Evolutionary conservation across 2,329 filamentous ascomycete genomes (phyloP).

Genomic region (Colletotrichum sp.): DNA sequence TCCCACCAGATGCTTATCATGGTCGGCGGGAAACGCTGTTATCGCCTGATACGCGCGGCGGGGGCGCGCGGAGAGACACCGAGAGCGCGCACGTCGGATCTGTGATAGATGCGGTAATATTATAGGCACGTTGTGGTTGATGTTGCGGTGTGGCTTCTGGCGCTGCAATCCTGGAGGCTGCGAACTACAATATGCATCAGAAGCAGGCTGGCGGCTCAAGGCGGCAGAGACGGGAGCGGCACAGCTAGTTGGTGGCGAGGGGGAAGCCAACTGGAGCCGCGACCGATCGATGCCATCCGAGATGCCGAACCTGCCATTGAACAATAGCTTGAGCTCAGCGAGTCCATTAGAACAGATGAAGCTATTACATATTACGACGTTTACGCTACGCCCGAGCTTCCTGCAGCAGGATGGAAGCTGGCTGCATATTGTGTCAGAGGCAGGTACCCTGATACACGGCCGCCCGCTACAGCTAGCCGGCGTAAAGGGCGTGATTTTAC

Average conservation of each 20-base stretch:
- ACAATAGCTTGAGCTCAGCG: neutral
- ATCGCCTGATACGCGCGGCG: neutral
- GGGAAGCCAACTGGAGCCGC: neutral
- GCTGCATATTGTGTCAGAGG: neutral
- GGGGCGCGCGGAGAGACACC: neutral
- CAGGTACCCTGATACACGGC: neutral
- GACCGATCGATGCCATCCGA: neutral
- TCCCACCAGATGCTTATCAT: neutral
- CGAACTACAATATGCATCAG: neutral
- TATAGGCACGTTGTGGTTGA: neutral
- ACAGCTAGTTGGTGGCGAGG: neutral
- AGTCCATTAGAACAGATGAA: neutral
- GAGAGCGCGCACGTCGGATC: neutral
- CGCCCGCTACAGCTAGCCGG: neutral
- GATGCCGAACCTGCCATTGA: neutral
- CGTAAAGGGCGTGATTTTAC: slow-evolving; percentile 18
- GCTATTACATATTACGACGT: neutral
- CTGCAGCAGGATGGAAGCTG: neutral
- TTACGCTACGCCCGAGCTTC: neutral
- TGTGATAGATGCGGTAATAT: neutral
- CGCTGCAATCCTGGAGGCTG: neutral
- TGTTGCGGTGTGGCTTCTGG: neutral
- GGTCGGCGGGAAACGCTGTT: neutral
- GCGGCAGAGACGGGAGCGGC: neutral
- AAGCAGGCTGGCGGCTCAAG: neutral